Evolutionary conservation across 2,329 filamentous ascomycete genomes (phyloP), one percentile per base, ranked within the genome.

Genomic region (Paraphaeosphaeria sporulosa): DNA sequence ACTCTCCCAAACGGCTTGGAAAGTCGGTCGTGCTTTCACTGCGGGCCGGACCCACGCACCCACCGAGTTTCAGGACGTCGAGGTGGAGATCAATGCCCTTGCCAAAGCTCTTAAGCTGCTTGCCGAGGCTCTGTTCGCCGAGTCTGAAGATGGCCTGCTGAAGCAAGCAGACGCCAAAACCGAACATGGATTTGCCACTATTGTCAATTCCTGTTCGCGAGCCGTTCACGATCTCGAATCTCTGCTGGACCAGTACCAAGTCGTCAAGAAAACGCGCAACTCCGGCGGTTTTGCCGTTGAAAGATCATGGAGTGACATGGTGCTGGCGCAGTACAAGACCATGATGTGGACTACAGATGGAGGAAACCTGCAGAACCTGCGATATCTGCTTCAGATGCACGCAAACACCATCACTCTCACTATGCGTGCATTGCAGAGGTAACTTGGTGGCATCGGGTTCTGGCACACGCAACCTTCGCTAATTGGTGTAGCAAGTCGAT

Each of bases 311-410:
- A 81, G 76, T 52, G 73, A 80, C 42, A 65, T 78, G 3, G 78
- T 82, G 0, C 48, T 83, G 8, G 65, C 74, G 5, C 76, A 79
- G 60, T 81, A 80, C 66, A 76, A 76, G 57, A 78, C 74, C 5
- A 76, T 83, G 68, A 75, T 76, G 59, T 83, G 81, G 81, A 83
- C 81, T 2, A 75, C 77, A 1, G 79, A 82, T 30, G 80, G 79
- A 13, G 80, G 80, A 0, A 71, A 72, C 52, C 76, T 83, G 23
- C 67, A 74, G 12, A 70, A 76, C 23, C 64, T 83, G 54, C 71
- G 74, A 48, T 70, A 76, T 58, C 71, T 81, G 64, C 67, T 83
- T 9, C 75, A 78, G 30, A 78, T 81, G 75, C 80, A 83, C 59
- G 76, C 76, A 21, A 76, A 70, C 60, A 78, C 78, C 13, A 78